phyloP scores from a whole-genome alignment of 2,329 filamentous ascomycete species.

The Plectosphaerella plurivora region DNA sequence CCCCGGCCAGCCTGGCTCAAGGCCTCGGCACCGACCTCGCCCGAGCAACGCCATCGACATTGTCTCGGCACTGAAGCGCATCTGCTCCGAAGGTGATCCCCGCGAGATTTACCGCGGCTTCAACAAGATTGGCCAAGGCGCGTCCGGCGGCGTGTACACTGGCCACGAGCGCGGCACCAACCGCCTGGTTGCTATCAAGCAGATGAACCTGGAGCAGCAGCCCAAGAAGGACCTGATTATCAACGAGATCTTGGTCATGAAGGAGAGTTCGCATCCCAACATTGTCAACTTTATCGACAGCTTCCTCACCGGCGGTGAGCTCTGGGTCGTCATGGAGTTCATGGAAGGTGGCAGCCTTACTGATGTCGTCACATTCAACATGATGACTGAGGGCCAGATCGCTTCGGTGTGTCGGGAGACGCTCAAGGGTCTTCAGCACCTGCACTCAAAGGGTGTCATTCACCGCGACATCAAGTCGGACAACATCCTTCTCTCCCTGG shows the following conservation, averaged over 20 bases:
- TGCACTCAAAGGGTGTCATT: conserved; percentile 97
- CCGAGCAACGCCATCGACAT: conserved; percentile 82
- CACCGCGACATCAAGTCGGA: conserved; percentile 99
- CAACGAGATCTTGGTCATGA: conserved; percentile 99
- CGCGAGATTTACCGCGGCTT: conserved; percentile 81
- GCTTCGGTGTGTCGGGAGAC: conserved; percentile 94
- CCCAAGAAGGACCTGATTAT: conserved; percentile 99
- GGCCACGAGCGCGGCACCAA: conserved; percentile 82
- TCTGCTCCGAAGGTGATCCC: conserved; percentile 87
- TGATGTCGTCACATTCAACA: conserved; percentile 98
- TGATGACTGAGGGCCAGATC: conserved; percentile 98
- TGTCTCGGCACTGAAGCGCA: conserved; percentile 75
- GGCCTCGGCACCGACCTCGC: conserved; percentile 72
- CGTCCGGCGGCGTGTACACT: conserved; percentile 91
- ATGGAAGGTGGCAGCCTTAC: conserved; percentile 98
- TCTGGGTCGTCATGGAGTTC: conserved; percentile 99
- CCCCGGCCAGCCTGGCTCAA: conserved; percentile 34
- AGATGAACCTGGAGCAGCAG: conserved; percentile 98
- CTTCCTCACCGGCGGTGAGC: conserved; percentile 80
- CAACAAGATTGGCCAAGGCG: conserved; percentile 95
- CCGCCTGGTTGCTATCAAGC: conserved; percentile 93
- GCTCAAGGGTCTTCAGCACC: conserved; percentile 82
- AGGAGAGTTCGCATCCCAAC: conserved; percentile 95
- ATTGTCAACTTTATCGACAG: conserved; percentile 99
- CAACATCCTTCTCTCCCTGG: conserved; percentile 89